Evolutionary conservation across 2,329 filamentous ascomycete genomes (phyloP), one percentile per base, ranked within the genome.

Genomic region (Claviceps humidiphila): DNA sequence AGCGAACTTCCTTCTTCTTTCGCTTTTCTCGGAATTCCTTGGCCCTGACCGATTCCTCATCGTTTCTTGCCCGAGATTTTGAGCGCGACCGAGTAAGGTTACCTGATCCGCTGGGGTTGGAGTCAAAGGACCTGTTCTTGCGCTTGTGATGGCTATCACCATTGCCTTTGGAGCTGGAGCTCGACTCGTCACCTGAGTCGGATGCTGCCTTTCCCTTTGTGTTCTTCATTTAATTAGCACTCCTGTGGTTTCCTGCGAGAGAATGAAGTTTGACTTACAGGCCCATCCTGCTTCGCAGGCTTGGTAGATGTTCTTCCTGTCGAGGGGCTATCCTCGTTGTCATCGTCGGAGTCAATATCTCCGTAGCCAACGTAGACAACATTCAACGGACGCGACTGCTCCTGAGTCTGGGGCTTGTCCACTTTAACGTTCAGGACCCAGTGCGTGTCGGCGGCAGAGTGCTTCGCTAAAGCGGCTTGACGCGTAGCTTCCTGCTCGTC

Each of bases 401-500:
- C 60, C 20, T 56, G 53, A 24, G 64, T 60, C 51, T 58, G 58
- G 11, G 57, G 44, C 16, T 60, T 56, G 39, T 57, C 51, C 48
- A 59, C 57, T 16, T 60, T 58, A 50, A 80, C 74, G 55, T 80
- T 81, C 52, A 90, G 69, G 17, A 87, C 83, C 87, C 87, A 91
- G 63, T 83, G 82, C 17, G 84, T 84, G 64, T 90, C 87, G 50
- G 82, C 81, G 44, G 77, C 74, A 8, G 80, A 79, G 55, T 81
- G 79, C 59, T 76, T 77, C 55, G 82, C 78, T 13, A 87, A 62
- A 41, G 80, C 74, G 55, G 76, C 73, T 61, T 80, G 75, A 8
- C 80, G 76, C 60, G 81, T 84, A 49, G 75, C 74, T 64, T 89
- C 85, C 60, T 87, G 82, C 38, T 80, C 77, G 5, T 80, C 78